Percentiles rank a stretch among this genome's conserved stretches.
Conservation (phyloP, 2,329 filamentous ascomycete genomes). For the Chaetoscypha palmicola region DNA sequence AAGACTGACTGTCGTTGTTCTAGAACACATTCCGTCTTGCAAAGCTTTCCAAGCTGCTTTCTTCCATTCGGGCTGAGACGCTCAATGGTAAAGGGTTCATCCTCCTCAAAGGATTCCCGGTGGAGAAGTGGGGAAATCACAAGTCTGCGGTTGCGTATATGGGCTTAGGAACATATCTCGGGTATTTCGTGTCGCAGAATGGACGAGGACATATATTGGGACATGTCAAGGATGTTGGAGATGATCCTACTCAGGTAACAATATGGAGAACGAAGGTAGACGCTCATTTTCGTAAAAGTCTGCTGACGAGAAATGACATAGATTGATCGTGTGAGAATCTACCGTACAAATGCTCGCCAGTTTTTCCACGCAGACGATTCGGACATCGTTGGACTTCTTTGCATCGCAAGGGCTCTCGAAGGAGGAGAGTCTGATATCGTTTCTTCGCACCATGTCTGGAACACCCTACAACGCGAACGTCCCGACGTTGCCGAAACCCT, state of each 20-base stretch:
- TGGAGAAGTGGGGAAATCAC: constrained; percentile 64
- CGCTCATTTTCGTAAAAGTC: constrained; percentile 10
- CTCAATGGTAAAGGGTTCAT: constrained; percentile 85
- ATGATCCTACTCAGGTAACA: constrained; percentile 56
- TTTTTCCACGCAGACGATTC: constrained; percentile 81
- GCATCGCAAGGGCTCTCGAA: constrained; percentile 68
- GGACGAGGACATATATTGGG: constrained; percentile 77
- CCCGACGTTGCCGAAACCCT: constrained; percentile 73
- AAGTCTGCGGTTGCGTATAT: constrained; percentile 88
- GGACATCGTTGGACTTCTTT: constrained; percentile 78
- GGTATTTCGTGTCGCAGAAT: constrained; percentile 86
- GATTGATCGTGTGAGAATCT: constrained; percentile 84
- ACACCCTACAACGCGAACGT: constrained; percentile 64
- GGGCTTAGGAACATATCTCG: constrained; percentile 77
- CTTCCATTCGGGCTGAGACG: constrained; percentile 54
- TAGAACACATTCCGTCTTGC: constrained; percentile 52
- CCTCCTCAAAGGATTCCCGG: constrained; percentile 80
- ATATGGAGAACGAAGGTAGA: no score
- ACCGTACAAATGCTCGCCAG: constrained; percentile 77
- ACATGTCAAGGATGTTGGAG: constrained; percentile 83
- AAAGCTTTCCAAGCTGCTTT: constrained; percentile 45
- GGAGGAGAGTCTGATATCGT: constrained; percentile 81
- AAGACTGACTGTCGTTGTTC: constrained; percentile 6
- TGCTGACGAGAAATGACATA: constrained; percentile 30
- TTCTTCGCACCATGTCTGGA: constrained; percentile 74